These are phyloP conservation scores for Xylaria telfairii DNA, from an alignment of 495 filamentous ascomycete species.

Conservation along the genomic window DNA sequence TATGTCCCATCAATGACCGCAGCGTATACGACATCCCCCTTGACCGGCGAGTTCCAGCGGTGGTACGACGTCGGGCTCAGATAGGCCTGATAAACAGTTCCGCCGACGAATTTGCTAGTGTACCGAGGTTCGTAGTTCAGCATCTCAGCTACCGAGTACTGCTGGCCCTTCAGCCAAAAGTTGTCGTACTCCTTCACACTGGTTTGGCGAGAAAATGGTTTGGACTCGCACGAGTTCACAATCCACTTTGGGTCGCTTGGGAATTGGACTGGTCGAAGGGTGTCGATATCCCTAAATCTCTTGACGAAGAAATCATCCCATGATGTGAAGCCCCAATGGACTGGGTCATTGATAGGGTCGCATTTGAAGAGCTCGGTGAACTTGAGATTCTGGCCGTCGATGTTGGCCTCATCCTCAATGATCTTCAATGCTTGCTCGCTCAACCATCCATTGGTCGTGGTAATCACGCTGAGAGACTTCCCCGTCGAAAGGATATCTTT, in stretches of 20 bases:
- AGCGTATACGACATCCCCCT: conserved; percentile 54
- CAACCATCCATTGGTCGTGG: conserved; percentile 57
- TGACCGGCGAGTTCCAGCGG: conserved; percentile 63
- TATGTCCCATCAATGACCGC: conserved; percentile 61
- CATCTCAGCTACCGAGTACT: conserved; percentile 60
- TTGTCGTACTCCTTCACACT: conserved; percentile 36
- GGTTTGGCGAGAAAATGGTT: conserved; percentile 45
- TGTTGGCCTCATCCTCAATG: conserved; percentile 33
- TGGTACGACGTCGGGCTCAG: conserved; percentile 63
- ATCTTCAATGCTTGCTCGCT: conserved; percentile 37
- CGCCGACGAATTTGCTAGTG: conserved; percentile 50
- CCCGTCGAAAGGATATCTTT: conserved; percentile 51
- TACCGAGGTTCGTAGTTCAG: conserved; percentile 33
- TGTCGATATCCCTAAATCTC: conserved; percentile 45
- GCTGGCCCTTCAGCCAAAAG: conserved; percentile 68
- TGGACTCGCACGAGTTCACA: conserved; percentile 63
- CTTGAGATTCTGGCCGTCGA: conserved; percentile 20
- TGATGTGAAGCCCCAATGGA: conserved; percentile 59
- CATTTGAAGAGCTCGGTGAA: conserved; percentile 51
- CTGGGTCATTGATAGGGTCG: conserved; percentile 34
- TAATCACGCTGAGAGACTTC: conserved; percentile 56
- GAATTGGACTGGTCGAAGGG: conserved; percentile 53
- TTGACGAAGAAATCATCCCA: conserved; percentile 72
- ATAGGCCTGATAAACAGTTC: conserved; percentile 65
- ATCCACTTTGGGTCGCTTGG: conserved; percentile 53